A percentile compares a stretch with the other conserved stretches of the same genome.
These are phyloP conservation scores for Psidium guajava DNA, from an alignment of 345 rosid species.

Conservation along the genomic window DNA sequence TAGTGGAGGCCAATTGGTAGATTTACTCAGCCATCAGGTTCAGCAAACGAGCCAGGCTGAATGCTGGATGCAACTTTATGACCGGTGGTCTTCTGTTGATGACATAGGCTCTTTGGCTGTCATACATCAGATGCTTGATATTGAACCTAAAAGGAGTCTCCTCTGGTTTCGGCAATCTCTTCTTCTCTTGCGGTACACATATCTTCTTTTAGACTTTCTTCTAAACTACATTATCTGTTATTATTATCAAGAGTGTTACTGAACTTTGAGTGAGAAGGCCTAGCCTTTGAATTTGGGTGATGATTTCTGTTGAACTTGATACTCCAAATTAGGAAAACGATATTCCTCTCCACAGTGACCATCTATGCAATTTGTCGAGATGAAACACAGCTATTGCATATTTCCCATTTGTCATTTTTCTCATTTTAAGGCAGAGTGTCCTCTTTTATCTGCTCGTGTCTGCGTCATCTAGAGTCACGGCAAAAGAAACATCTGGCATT, in stretches of 20 bases:
- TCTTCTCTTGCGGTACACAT: conserved; percentile 65
- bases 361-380: not conserved
- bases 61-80: conserved; percentile 86
- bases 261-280: not conserved
- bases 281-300: not conserved
- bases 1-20: conserved; percentile 40
- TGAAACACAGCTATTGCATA: not conserved
- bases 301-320: not conserved
- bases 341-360: not conserved
- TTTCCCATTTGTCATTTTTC: not conserved
- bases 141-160: conserved; percentile 68
- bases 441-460: not conserved
- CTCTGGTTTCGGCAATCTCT: conserved; percentile 83
- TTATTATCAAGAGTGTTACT: not conserved
- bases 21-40: conserved; percentile 35
- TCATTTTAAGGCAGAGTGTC: not conserved
- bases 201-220: not conserved
- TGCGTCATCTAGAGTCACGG: not conserved
- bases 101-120: conserved; percentile 86
- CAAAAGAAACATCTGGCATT: not conserved
- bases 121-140: conserved; percentile 74
- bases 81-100: conserved; percentile 89
- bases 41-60: conserved; percentile 52
- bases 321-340: not conserved
- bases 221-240: not conserved